phyloP scores from a whole-genome alignment of 345 rosid genomes.

The Balakata baccata region DNA sequence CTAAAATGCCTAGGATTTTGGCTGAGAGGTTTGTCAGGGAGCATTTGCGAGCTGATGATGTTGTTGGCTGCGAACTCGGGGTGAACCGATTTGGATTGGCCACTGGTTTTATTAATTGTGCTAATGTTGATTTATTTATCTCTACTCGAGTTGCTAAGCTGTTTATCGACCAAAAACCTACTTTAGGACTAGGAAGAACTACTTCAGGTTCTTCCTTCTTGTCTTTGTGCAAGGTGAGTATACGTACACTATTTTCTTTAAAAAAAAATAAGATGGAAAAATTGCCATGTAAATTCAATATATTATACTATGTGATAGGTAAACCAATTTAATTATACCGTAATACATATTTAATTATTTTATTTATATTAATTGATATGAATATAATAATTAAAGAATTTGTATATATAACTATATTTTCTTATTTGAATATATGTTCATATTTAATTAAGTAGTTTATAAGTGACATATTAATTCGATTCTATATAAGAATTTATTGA shows the following conservation, averaged over 20 bases:
- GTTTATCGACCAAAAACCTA: constrained; percentile 51
- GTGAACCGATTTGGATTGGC: constrained; percentile 67
- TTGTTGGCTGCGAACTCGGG: constrained; percentile 59
- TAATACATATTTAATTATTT: too few species aligned
- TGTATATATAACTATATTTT: too few species aligned
- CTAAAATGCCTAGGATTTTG: constrained; percentile 69
- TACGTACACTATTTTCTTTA: neutral
- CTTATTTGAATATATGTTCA: too few species aligned
- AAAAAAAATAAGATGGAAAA: too few species aligned
- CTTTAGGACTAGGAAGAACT: constrained; percentile 47
- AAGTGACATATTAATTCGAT: too few species aligned
- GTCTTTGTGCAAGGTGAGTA: constrained; percentile 61
- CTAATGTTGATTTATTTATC: constrained; percentile 20
- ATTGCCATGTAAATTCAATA: too few species aligned
- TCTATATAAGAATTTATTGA: too few species aligned
- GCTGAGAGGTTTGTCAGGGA: constrained; percentile 75
- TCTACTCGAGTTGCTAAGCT: constrained; percentile 35
- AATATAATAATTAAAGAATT: too few species aligned
- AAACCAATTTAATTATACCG: too few species aligned
- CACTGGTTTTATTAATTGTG: constrained; percentile 48
- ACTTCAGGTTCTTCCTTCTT: constrained; percentile 37
- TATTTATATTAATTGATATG: too few species aligned
- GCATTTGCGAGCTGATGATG: constrained; percentile 73
- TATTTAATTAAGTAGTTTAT: too few species aligned
- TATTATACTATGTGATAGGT: too few species aligned